Conservation (phyloP, 2,329 filamentous ascomycete species). For the Colletotrichum sp. region DNA sequence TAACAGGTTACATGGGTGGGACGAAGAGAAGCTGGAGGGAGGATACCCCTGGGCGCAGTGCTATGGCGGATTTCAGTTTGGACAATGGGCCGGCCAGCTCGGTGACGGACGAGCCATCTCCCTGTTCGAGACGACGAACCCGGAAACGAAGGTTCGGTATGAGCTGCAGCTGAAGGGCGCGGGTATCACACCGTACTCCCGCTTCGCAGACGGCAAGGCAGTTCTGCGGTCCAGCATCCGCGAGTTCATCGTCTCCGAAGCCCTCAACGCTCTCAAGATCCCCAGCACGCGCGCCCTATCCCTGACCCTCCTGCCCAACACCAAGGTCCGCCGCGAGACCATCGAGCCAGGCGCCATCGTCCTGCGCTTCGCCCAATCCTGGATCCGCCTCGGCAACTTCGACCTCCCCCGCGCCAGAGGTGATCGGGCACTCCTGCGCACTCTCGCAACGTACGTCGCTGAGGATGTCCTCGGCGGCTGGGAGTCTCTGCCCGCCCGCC, state of each 20-base stretch:
- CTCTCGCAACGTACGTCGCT: slow-evolving; percentile 81
- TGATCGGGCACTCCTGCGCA: slow-evolving; percentile 76
- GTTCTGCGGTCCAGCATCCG: slow-evolving; percentile 91
- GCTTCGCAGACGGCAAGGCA: slow-evolving; percentile 95
- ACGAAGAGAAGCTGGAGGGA: slow-evolving; percentile 67
- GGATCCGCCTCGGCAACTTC: slow-evolving; percentile 94
- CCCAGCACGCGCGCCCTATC: slow-evolving; percentile 87
- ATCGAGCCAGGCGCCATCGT: slow-evolving; percentile 93
- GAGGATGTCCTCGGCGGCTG: slow-evolving; percentile 89
- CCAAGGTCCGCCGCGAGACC: slow-evolving; percentile 77
- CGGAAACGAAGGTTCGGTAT: slow-evolving; percentile 73
- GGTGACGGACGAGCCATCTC: slow-evolving; percentile 95
- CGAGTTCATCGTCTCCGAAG: slow-evolving; percentile 92
- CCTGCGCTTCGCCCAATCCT: slow-evolving; percentile 86
- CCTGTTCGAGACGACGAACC: slow-evolving; percentile 87
- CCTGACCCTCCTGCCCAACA: slow-evolving; percentile 76
- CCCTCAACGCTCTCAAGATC: slow-evolving; percentile 83
- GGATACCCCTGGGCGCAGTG: slow-evolving; percentile 99
- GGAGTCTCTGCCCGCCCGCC: slow-evolving; percentile 75
- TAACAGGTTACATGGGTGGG: slow-evolving; percentile 82
- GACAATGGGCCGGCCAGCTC: slow-evolving; percentile 93
- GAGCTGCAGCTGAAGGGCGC: slow-evolving; percentile 96
- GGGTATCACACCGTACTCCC: slow-evolving; percentile 90
- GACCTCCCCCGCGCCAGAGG: slow-evolving; percentile 86
- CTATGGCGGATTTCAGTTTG: slow-evolving; percentile 85